phyloP scores from a whole-genome alignment of 768 basidiomycete genomes.

The Grammothele lineata region DNA sequence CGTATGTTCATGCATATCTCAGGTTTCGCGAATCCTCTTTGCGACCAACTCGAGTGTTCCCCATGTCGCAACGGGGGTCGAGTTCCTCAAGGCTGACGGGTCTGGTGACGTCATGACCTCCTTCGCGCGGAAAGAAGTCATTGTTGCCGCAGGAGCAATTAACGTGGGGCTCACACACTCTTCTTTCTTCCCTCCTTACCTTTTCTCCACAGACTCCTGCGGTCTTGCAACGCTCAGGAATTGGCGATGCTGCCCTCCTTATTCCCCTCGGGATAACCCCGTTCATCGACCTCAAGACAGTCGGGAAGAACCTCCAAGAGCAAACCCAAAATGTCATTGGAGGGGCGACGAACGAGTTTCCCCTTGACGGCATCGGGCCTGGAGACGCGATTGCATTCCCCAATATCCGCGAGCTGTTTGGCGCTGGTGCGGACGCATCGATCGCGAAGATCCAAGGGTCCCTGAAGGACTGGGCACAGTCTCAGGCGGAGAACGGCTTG shows the following conservation, averaged over 20 bases:
- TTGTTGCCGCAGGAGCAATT: conserved; percentile 52
- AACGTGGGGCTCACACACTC: conserved; percentile 1
- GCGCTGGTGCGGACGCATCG: conserved; percentile 23
- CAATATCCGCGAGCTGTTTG: conserved; percentile 46
- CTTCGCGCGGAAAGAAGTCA: conserved; percentile 44
- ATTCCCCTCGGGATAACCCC: conserved; percentile 42
- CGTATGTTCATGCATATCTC: not conserved
- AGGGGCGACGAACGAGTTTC: conserved; percentile 6
- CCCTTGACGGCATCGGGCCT: conserved; percentile 5
- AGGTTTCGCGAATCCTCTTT: conserved; percentile 44
- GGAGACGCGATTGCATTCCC: conserved; percentile 48
- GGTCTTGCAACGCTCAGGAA: conserved; percentile 50
- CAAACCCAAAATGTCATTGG: conserved; percentile 26
- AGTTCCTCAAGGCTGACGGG: conserved; percentile 39
- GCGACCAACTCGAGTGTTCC: conserved; percentile 27
- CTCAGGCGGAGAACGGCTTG: conserved; percentile 37
- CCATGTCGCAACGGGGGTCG: conserved; percentile 42
- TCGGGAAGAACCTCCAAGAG: conserved; percentile 57
- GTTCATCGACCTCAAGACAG: conserved; percentile 41
- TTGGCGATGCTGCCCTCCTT: conserved; percentile 47
- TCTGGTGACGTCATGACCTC: conserved; percentile 31
- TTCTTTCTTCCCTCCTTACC: too few species aligned
- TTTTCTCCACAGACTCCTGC: conserved; percentile 31
- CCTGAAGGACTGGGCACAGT: conserved; percentile 39
- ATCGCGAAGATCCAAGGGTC: conserved; percentile 33